Conservation (phyloP, 495 filamentous ascomycete species). For the Hyaloscypha hepaticicola region DNA sequence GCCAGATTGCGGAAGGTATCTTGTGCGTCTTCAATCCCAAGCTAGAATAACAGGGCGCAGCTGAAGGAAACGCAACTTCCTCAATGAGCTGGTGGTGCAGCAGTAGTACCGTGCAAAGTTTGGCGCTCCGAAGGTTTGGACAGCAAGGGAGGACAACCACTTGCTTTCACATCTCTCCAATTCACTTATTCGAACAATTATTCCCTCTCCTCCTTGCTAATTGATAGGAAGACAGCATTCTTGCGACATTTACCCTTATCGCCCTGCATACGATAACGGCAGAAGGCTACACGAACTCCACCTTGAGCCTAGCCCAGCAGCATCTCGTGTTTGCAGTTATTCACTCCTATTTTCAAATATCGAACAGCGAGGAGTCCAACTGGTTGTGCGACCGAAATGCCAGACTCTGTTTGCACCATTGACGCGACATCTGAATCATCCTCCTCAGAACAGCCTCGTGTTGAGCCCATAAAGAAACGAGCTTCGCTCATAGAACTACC, state of each 20-base stretch:
- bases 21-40: neutral
- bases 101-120: too few species aligned
- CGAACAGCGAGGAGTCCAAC: neutral
- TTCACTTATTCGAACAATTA: neutral
- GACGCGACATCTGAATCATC: constrained; percentile 10
- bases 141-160: neutral
- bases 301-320: neutral
- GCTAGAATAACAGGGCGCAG: neutral
- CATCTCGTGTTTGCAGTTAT: neutral
- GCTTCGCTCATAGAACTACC: constrained; percentile 16
- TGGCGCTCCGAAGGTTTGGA: neutral
- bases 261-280: neutral
- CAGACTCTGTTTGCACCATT: constrained; percentile 18
- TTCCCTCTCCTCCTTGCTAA: neutral
- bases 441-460: neutral
- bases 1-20: neutral
- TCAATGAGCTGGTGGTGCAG: neutral
- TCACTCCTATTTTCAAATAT: neutral
- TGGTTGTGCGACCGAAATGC: constrained; percentile 11
- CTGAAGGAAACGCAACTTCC: neutral
- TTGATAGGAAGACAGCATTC: neutral
- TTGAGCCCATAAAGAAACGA: constrained; percentile 7
- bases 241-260: neutral
- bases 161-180: neutral
- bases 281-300: neutral